Percentiles rank a stretch among this genome's conserved stretches.
phyloP scores from a whole-genome alignment of 2,329 filamentous ascomycete species.

The Knoxdaviesia proteae region DNA sequence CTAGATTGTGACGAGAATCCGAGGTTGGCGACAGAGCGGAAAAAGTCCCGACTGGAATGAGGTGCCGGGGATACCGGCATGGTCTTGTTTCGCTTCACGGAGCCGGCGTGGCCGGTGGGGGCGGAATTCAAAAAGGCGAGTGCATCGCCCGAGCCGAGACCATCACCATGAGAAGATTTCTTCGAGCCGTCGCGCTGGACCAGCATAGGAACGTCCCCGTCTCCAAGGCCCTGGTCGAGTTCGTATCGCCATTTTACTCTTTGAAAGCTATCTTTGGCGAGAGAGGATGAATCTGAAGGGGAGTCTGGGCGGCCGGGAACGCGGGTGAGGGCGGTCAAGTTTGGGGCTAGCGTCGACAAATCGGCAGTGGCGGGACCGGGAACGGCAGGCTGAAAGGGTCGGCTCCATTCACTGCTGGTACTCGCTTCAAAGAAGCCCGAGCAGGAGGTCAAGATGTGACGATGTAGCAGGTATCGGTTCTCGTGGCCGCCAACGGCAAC shows the following conservation, averaged over 20 bases:
- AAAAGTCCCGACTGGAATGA: constrained; percentile 37
- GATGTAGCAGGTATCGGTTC: constrained; percentile 71
- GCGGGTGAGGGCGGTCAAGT: not conserved
- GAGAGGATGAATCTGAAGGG: no score
- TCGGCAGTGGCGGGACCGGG: constrained; percentile 19
- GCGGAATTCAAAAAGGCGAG: constrained; percentile 12
- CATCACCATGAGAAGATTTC: not conserved
- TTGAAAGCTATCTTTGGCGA: not conserved
- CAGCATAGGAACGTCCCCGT: constrained; percentile 68
- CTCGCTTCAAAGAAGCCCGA: constrained; percentile 87
- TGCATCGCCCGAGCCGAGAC: no score
- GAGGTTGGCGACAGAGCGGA: constrained; percentile 62
- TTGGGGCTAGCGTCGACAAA: constrained; percentile 1
- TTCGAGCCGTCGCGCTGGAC: constrained; percentile 47
- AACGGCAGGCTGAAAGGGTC: constrained; percentile 13
- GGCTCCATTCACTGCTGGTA: constrained; percentile 60
- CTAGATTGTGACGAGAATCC: constrained; percentile 10
- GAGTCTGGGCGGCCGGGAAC: no score
- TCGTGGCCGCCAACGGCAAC: constrained; percentile 50
- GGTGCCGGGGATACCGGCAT: not conserved
- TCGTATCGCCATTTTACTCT: constrained; percentile 59
- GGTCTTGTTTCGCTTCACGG: not conserved
- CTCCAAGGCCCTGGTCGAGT: constrained; percentile 52
- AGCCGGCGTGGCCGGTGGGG: constrained; percentile 16
- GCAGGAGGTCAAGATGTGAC: constrained; percentile 69